phyloP scores from a whole-genome alignment of 306 rosid species.

The Geum urbanum region DNA sequence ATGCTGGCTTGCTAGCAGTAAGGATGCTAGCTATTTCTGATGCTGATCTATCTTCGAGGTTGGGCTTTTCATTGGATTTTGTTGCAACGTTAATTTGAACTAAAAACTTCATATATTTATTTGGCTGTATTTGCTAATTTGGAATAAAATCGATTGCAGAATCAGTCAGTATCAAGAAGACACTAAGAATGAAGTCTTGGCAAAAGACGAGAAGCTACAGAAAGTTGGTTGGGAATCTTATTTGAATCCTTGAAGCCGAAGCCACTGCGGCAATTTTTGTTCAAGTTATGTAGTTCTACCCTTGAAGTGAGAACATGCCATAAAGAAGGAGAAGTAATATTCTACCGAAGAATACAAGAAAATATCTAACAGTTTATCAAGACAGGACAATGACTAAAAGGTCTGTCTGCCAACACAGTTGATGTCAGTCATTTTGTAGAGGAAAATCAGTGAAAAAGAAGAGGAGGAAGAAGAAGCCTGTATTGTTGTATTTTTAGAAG shows the following conservation, averaged over 20 bases:
- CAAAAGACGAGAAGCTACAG: slow-evolving; percentile 58
- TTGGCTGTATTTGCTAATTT: slow-evolving; percentile 15
- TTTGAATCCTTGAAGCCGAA: slow-evolving; percentile 23
- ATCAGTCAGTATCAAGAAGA: slow-evolving; percentile 72
- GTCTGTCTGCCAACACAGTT: background rate
- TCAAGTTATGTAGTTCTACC: background rate
- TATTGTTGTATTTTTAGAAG: no score
- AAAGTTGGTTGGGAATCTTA: slow-evolving; percentile 67
- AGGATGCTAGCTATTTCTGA: slow-evolving; percentile 50
- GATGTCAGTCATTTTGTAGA: background rate
- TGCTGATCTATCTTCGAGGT: slow-evolving; percentile 56
- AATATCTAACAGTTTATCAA: background rate
- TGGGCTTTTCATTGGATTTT: slow-evolving; percentile 2
- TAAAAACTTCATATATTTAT: background rate
- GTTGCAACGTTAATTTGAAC: background rate
- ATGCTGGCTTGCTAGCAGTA: slow-evolving; percentile 70
- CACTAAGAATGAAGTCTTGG: slow-evolving; percentile 49
- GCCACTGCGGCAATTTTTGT: background rate
- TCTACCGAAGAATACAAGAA: background rate
- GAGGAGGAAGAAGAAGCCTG: background rate
- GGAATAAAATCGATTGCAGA: slow-evolving; percentile 41
- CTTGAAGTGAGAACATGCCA: background rate
- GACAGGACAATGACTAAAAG: background rate
- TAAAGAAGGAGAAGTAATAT: background rate
- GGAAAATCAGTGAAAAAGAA: background rate